Percentiles rank a stretch among this genome's conserved stretches.
phyloP scores from a whole-genome alignment of 805 yeast species.

The Ogataea allantospora region DNA sequence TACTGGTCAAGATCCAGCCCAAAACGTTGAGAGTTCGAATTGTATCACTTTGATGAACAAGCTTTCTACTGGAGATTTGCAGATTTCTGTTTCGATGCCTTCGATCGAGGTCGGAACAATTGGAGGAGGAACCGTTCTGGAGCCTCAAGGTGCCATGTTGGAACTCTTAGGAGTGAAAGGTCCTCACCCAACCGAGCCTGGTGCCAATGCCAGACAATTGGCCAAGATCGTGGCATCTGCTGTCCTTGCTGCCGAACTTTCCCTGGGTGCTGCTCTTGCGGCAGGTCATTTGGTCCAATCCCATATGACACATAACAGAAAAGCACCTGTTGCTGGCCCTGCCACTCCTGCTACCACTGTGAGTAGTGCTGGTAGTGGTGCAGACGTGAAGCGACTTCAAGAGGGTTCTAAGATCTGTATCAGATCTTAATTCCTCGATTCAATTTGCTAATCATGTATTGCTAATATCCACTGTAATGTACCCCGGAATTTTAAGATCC shows the following conservation, averaged over 20 bases:
- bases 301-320: constrained; percentile 93
- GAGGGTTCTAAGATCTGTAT: constrained; percentile 80
- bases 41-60: constrained; percentile 96
- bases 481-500: constrained; percentile 10
- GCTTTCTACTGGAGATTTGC: constrained; percentile 69
- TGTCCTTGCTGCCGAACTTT: constrained; percentile 93
- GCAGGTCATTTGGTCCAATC: constrained; percentile 98
- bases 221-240: constrained; percentile 93
- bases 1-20: constrained; percentile 99
- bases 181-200: constrained; percentile 91
- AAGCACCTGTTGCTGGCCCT: constrained; percentile 22
- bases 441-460: constrained; percentile 11
- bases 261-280: constrained; percentile 92
- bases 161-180: constrained; percentile 94
- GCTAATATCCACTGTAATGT: constrained; percentile 10
- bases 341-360: constrained; percentile 25
- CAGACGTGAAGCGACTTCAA: constrained; percentile 48
- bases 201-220: constrained; percentile 89
- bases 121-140: constrained; percentile 98
- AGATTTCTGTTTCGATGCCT: constrained; percentile 98
- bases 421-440: constrained; percentile 41
- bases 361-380: constrained; percentile 24
- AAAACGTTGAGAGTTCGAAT: constrained; percentile 94
- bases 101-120: constrained; percentile 98
- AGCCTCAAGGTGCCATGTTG: constrained; percentile 95